Percentiles rank a stretch among this genome's conserved stretches.
Evolutionary conservation across 306 rosid species (phyloP).

Genomic region (Pterocarpus santalinus): DNA sequence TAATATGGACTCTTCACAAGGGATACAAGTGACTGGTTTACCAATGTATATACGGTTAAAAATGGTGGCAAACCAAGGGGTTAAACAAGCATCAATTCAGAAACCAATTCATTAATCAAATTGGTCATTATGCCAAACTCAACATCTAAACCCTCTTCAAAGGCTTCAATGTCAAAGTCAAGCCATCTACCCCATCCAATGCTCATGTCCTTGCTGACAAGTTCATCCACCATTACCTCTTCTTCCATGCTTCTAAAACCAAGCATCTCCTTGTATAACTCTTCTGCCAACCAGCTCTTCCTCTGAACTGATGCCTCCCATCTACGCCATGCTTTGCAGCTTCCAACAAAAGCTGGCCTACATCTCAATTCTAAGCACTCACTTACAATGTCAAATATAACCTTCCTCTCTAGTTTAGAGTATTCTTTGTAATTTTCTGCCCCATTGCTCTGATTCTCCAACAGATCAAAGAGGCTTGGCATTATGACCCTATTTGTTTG

Average conservation of each 20-base stretch:
- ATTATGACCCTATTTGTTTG: conserved; percentile 49
- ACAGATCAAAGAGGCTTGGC: conserved; percentile 65
- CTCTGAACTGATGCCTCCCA: conserved; percentile 50
- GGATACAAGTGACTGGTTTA: neutral
- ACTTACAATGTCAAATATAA: conserved; percentile 63
- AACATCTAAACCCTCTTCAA: conserved; percentile 63
- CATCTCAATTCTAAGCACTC: conserved; percentile 62
- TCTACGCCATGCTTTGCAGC: conserved; percentile 55
- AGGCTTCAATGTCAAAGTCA: conserved; percentile 61
- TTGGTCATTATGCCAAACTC: conserved; percentile 56
- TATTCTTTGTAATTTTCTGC: conserved; percentile 52
- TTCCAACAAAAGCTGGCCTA: conserved; percentile 56
- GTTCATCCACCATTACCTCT: conserved; percentile 69
- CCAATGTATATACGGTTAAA: neutral
- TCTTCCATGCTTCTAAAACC: conserved; percentile 62
- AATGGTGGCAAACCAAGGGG: neutral
- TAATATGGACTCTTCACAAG: neutral
- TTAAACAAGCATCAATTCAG: conserved; percentile 56
- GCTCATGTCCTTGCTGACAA: conserved; percentile 78
- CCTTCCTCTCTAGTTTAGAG: conserved; percentile 53
- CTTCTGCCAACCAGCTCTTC: conserved; percentile 60
- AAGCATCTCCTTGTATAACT: conserved; percentile 58
- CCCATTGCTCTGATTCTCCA: conserved; percentile 53
- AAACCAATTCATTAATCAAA: conserved; percentile 66
- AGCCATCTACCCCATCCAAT: conserved; percentile 69